Evolutionary conservation across 495 filamentous ascomycete species (phyloP).

Genomic region (Tuber borchii): DNA sequence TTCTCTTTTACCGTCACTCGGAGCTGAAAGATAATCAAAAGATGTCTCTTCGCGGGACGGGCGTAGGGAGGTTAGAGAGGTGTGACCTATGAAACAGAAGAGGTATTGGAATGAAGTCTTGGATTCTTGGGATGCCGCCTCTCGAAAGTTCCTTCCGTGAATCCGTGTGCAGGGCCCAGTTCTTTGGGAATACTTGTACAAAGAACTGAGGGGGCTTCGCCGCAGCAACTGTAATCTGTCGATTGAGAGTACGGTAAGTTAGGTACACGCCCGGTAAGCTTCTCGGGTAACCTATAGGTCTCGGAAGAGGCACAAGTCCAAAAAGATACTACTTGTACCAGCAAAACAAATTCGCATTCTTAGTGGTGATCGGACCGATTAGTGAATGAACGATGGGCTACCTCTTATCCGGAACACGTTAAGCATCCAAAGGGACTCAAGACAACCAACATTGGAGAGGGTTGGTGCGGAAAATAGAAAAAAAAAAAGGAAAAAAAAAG

Average conservation of each 20-base stretch:
- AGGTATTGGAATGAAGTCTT: not conserved
- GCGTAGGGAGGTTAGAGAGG: not conserved
- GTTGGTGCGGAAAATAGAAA: slow-evolving; percentile 27
- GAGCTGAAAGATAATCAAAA: not conserved
- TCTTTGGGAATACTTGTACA: not conserved
- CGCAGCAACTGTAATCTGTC: not conserved
- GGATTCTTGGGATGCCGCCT: not conserved
- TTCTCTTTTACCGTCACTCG: not conserved
- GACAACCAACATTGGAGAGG: slow-evolving; percentile 34
- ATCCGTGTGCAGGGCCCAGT: not conserved
- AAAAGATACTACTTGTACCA: not conserved
- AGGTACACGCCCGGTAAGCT: not conserved
- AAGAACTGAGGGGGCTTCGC: not conserved
- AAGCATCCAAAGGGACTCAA: slow-evolving; percentile 20
- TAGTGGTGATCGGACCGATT: slow-evolving; percentile 16
- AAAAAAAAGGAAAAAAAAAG: slow-evolving; percentile 7
- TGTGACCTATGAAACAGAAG: not conserved
- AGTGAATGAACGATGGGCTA: slow-evolving; percentile 15
- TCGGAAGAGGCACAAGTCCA: not conserved
- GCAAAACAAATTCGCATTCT: not conserved
- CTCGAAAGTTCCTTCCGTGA: not conserved
- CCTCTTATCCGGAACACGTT: slow-evolving; percentile 22
- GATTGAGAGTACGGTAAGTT: not conserved
- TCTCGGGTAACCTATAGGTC: not conserved
- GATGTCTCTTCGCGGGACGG: slow-evolving; percentile 2